Conservation (phyloP, 2,329 filamentous ascomycete species). For the Talaromyces sp. region DNA sequence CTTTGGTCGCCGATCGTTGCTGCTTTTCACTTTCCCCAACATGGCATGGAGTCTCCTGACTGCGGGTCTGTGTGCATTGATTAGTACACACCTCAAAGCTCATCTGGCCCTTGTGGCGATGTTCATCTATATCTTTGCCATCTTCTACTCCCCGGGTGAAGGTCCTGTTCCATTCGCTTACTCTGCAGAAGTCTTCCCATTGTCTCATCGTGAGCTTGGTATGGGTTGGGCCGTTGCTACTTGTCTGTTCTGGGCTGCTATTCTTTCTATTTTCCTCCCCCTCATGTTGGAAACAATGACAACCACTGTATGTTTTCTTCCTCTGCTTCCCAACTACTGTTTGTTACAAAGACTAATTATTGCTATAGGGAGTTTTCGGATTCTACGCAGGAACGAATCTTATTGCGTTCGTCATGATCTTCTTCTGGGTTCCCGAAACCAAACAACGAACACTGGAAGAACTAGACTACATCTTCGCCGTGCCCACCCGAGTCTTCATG, state of each 20-base stretch:
- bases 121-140: slow-evolving; percentile 63
- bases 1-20: slow-evolving; percentile 59
- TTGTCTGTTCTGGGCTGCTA: slow-evolving; percentile 48
- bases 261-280: slow-evolving; percentile 50
- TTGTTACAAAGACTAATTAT: background rate
- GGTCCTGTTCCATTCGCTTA: slow-evolving; percentile 54
- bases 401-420: slow-evolving; percentile 60
- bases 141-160: slow-evolving; percentile 64
- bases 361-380: slow-evolving; percentile 5
- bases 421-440: slow-evolving; percentile 58
- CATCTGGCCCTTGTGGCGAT: slow-evolving; percentile 56
- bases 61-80: slow-evolving; percentile 52
- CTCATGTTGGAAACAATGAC: slow-evolving; percentile 45
- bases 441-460: slow-evolving; percentile 56
- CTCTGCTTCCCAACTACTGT: background rate
- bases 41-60: slow-evolving; percentile 65
- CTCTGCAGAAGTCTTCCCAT: slow-evolving; percentile 54
- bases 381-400: slow-evolving; percentile 52
- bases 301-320: background rate
- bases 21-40: slow-evolving; percentile 64
- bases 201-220: slow-evolving; percentile 50
- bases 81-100: slow-evolving; percentile 21
- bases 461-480: slow-evolving; percentile 58
- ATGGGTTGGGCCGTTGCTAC: slow-evolving; percentile 46
- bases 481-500: slow-evolving; percentile 58